A percentile compares a stretch with the other conserved stretches of the same genome.
These are phyloP conservation scores for Lentinula aciculospora DNA, from an alignment of 768 basidiomycete species.

Conservation along the genomic window DNA sequence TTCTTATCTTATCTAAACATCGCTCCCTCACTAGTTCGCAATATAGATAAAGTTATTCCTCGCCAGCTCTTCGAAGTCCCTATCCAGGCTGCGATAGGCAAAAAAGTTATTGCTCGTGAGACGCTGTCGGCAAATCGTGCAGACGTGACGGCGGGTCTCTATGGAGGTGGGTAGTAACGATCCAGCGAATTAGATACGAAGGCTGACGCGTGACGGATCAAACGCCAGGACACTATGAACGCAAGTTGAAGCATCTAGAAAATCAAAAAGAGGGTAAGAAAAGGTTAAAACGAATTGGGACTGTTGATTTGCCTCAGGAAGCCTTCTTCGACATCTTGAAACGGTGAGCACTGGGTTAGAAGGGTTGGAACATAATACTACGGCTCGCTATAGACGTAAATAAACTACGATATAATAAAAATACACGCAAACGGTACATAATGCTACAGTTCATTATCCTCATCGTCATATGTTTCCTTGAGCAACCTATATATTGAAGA, in stretches of 20 bases:
- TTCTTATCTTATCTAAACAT: neutral
- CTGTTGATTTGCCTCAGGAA: slow-evolving; percentile 88
- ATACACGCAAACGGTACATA: slow-evolving; percentile 17
- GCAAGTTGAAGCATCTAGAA: slow-evolving; percentile 83
- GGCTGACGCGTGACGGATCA: neutral
- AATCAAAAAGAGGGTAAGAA: slow-evolving; percentile 94
- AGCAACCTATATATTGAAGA: slow-evolving; percentile 89
- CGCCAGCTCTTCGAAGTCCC: slow-evolving; percentile 91
- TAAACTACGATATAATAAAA: neutral
- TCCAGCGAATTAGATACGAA: neutral
- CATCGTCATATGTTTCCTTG: slow-evolving; percentile 94
- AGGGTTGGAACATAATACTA: no score
- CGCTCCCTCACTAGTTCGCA: no score
- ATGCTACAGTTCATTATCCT: slow-evolving; percentile 74
- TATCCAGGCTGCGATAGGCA: slow-evolving; percentile 90
- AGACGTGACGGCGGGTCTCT: slow-evolving; percentile 91
- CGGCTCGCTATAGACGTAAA: no score
- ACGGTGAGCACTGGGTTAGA: neutral
- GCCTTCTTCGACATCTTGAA: slow-evolving; percentile 89
- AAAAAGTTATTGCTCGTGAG: slow-evolving; percentile 84
- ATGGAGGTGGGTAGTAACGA: slow-evolving; percentile 58
- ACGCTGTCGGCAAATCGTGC: slow-evolving; percentile 81
- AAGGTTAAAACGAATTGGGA: slow-evolving; percentile 82
- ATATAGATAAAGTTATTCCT: slow-evolving; percentile 83
- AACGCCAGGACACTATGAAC: slow-evolving; percentile 74